Conservation (phyloP, 192 early-diverging fungal genomes). For the Pilaira anomala region DNA sequence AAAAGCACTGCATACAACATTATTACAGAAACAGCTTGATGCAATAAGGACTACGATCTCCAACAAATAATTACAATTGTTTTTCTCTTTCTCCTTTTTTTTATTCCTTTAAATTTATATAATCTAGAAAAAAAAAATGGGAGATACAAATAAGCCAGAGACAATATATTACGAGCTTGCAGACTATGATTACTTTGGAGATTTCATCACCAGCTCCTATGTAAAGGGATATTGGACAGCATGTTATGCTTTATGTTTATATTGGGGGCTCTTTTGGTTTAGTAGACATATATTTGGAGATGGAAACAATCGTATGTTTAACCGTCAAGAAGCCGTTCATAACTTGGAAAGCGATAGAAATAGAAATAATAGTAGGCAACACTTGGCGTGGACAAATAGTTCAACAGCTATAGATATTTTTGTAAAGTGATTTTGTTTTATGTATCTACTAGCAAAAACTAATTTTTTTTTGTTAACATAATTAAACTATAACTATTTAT, state of each 20-base stretch:
- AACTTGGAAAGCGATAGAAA: background rate
- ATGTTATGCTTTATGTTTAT: background rate
- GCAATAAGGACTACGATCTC: too few relatives aligned
- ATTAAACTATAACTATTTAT: background rate
- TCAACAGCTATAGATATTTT: background rate
- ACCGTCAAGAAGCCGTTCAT: conserved; percentile 9
- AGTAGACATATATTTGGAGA: conserved; percentile 9
- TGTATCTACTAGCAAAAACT: background rate
- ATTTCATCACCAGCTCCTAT: background rate
- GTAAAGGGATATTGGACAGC: conserved; percentile 12
- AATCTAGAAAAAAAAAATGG: too few relatives aligned
- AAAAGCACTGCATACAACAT: too few relatives aligned
- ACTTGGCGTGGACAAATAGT: background rate
- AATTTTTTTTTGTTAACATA: too few relatives aligned
- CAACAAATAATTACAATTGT: too few relatives aligned
- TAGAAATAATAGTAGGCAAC: too few relatives aligned
- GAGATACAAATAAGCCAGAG: too few relatives aligned
- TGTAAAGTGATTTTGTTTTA: background rate
- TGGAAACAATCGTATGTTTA: background rate
- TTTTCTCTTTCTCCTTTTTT: too few relatives aligned
- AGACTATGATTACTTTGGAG: conserved; percentile 15
- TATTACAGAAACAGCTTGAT: too few relatives aligned
- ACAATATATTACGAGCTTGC: background rate
- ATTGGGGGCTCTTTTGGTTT: conserved; percentile 12
- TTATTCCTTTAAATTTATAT: too few relatives aligned